These are phyloP conservation scores for Sporobolus alterniflorus DNA, from an alignment of 202 grass and related monocot species.

Conservation along the genomic window DNA sequence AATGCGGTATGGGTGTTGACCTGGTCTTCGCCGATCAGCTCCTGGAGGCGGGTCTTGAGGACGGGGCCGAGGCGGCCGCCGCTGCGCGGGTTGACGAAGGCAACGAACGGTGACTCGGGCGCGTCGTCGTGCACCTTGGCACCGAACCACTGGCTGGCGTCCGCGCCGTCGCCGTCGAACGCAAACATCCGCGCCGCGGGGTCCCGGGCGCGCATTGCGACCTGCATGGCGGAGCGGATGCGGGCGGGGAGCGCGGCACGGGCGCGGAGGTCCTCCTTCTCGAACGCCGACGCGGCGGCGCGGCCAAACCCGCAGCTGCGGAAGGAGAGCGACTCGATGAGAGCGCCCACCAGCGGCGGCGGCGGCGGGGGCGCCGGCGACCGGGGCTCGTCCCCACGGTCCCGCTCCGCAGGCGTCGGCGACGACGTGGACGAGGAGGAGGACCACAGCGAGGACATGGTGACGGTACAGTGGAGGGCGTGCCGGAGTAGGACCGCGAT, in stretches of 20 bases:
- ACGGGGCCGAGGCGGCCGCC: conserved; percentile 80
- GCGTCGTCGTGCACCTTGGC: conserved; percentile 53
- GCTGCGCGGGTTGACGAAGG: conserved; percentile 89
- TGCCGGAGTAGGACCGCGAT: conserved; percentile 43
- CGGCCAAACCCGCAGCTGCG: conserved; percentile 69
- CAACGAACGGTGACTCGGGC: conserved; percentile 72
- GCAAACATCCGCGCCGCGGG: conserved; percentile 19
- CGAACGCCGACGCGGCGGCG: conserved; percentile 43
- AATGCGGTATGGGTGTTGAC: conserved; percentile 29
- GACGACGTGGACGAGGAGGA: background rate
- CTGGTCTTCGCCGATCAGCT: conserved; percentile 87
- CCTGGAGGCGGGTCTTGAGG: conserved; percentile 82
- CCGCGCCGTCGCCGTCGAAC: background rate
- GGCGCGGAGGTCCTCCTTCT: conserved; percentile 66
- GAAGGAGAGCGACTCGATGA: conserved; percentile 67
- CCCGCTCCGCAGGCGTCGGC: conserved; percentile 16
- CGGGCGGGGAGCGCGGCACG: conserved; percentile 56
- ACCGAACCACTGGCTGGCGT: conserved; percentile 35
- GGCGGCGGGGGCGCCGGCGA: background rate
- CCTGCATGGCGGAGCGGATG: conserved; percentile 56
- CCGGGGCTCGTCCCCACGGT: background rate
- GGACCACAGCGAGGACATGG: conserved; percentile 3
- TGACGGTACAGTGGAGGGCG: background rate
- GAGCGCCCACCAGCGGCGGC: conserved; percentile 31
- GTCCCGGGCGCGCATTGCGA: conserved; percentile 51